phyloP scores from a whole-genome alignment of 331 rosid species.

The Spiraea crenata region DNA sequence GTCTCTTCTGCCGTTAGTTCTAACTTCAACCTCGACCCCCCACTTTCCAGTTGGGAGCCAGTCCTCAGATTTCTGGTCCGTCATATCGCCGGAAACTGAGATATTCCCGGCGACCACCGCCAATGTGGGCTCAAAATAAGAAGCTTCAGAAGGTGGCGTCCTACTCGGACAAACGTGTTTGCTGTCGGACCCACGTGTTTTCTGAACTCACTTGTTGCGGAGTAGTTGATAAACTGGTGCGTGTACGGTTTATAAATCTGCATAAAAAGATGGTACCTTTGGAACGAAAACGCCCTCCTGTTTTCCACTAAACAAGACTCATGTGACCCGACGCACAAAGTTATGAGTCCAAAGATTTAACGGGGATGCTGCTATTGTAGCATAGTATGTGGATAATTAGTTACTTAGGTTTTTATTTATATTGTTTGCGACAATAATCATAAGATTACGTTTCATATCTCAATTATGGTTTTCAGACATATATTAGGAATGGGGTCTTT shows the following conservation, averaged over 20 bases:
- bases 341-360: neutral
- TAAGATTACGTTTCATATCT: no score
- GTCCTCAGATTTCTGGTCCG: conserved; percentile 37
- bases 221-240: neutral
- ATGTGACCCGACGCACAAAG: neutral
- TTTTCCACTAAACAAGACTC: neutral
- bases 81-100: conserved; percentile 38
- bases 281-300: neutral
- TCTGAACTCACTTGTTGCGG: conserved; percentile 8
- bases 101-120: neutral
- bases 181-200: conserved; percentile 36
- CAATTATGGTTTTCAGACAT: no score
- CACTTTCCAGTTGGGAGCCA: conserved; percentile 63
- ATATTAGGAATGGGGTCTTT: no score
- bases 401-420: no score
- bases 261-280: neutral
- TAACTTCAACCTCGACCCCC: conserved; percentile 51
- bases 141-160: conserved; percentile 15
- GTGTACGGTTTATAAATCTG: neutral
- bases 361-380: neutral
- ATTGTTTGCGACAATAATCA: no score
- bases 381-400: no score
- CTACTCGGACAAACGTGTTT: conserved; percentile 26
- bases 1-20: conserved; percentile 62
- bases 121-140: neutral